phyloP scores from a whole-genome alignment of 345 rosid species.

The Leavenworthia alabamica region DNA sequence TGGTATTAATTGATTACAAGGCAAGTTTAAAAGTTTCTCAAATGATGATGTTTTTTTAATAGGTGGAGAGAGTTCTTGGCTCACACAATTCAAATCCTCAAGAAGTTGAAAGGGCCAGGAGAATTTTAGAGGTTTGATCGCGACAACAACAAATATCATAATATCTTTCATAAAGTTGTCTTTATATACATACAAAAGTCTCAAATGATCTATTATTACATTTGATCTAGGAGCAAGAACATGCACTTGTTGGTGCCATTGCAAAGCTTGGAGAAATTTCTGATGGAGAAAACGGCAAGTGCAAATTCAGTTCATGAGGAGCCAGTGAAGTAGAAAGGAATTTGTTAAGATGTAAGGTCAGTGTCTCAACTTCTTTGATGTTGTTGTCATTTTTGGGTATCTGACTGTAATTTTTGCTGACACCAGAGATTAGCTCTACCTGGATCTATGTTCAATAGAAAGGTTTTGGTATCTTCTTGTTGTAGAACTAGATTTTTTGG shows the following conservation, averaged over 20 bases:
- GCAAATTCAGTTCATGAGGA: conserved; percentile 5
- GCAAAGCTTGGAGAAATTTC: conserved; percentile 65
- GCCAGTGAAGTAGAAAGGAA: neutral
- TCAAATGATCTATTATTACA: neutral
- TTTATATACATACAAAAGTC: neutral
- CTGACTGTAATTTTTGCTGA: conserved; percentile 30
- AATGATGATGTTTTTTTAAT: conserved; percentile 11
- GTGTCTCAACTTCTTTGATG: conserved; percentile 22
- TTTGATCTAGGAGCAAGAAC: conserved; percentile 67
- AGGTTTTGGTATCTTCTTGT: neutral
- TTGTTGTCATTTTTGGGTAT: neutral
- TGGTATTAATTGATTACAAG: conserved; percentile 15
- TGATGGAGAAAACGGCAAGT: conserved; percentile 61
- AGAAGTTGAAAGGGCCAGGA: conserved; percentile 78
- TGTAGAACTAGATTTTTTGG: neutral
- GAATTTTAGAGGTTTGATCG: conserved; percentile 56
- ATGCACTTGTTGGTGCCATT: conserved; percentile 65
- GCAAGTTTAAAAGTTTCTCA: neutral
- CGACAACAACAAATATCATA: conserved; percentile 9
- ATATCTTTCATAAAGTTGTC: neutral
- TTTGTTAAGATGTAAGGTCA: conserved; percentile 21
- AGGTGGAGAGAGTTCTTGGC: conserved; percentile 80
- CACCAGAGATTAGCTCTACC: conserved; percentile 6
- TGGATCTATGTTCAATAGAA: conserved; percentile 19
- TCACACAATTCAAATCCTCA: conserved; percentile 63